A percentile compares a stretch with the other conserved stretches of the same genome.
Conservation (phyloP, 495 filamentous ascomycete genomes). For the Schizothecium vesticola region DNA sequence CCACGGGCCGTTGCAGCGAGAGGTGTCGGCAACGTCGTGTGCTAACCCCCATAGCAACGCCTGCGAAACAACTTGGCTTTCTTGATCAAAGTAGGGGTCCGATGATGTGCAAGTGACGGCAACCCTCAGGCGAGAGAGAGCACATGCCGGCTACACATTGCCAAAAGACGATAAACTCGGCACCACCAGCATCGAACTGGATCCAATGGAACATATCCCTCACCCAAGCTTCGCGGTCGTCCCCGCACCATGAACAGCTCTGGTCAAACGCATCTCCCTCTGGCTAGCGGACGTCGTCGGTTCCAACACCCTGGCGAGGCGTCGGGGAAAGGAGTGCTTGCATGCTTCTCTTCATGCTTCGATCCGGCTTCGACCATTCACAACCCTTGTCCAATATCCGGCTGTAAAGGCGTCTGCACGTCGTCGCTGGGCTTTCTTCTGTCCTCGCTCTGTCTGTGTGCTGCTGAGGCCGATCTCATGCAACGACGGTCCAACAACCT, state of each 20-base stretch:
- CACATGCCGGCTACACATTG: not conserved
- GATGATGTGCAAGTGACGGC: not conserved
- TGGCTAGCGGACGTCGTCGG: not conserved
- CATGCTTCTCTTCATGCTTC: constrained; percentile 21
- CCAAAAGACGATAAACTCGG: not conserved
- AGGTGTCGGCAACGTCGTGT: not conserved
- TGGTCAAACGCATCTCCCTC: not conserved
- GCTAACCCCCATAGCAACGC: not conserved
- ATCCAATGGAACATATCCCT: not conserved
- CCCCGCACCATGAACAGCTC: not conserved
- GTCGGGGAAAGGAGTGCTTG: constrained; percentile 11
- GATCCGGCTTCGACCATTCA: constrained; percentile 20
- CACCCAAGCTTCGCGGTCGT: not conserved
- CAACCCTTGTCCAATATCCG: constrained; percentile 18
- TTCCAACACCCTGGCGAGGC: not conserved
- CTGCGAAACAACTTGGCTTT: not conserved
- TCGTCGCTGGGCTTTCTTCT: constrained; percentile 5
- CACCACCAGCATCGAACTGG: not conserved
- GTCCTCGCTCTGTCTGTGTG: not conserved
- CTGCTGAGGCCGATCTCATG: constrained; percentile 9
- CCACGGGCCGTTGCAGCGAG: not conserved
- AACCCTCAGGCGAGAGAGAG: not conserved
- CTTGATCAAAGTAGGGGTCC: not conserved
- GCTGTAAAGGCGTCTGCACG: constrained; percentile 18
- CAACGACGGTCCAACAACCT: constrained; percentile 7